Base-by-base conservation (phyloP, 2,329 filamentous ascomycete genomes). In the Pseudogymnoascus sp. region DNA sequence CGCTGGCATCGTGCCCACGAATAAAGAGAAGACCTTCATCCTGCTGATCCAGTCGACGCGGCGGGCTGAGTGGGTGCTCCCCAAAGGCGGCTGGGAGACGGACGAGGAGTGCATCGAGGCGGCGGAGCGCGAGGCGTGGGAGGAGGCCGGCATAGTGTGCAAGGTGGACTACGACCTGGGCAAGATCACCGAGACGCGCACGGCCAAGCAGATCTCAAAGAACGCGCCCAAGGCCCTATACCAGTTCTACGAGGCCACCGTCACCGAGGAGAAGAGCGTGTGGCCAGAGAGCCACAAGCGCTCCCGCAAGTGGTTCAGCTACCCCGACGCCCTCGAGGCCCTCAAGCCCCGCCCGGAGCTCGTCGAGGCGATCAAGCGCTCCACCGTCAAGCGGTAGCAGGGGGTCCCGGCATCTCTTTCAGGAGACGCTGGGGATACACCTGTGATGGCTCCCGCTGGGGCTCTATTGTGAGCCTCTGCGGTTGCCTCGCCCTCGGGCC, bases 241-340 rank as follows among this genome's bases (percentile, higher is more conserved):
- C 74, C 86, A 87, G 69, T 94, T 93, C 76, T 94, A 86, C 76
- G 90, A 97, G 76, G 92, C 87, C 65, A 88, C 84, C n/a, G 94
- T 99, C 65, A 84, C 88, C 66, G 87, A 87, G 70, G 90, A 96
- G 77, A 89, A 94, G 74, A 79, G 81, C 13, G 85, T 92, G 63
- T 99, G 94, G 94, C 94, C 94, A 1, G 94, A 99, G 79, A 88
- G 84, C 78, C 86, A 96, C 76, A 97, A 97, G 81, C 84, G 94
- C 70, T 87, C 87, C 74, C 86, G 94, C 64, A 85, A 88, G 73
- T 99, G 94, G 94, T 91, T 96, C 74, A 87, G 86, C 60, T 97
- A 90, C 73, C 77, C 82, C 59, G 85, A 95, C 74, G 94, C 94
- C n/a, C 85, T 84, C 66, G 85, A 89, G 67, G 86, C 87, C 58